These are phyloP conservation scores for Sordariomycetes sp. DNA, from an alignment of 2,329 filamentous ascomycete genomes.

Conservation along the genomic window DNA sequence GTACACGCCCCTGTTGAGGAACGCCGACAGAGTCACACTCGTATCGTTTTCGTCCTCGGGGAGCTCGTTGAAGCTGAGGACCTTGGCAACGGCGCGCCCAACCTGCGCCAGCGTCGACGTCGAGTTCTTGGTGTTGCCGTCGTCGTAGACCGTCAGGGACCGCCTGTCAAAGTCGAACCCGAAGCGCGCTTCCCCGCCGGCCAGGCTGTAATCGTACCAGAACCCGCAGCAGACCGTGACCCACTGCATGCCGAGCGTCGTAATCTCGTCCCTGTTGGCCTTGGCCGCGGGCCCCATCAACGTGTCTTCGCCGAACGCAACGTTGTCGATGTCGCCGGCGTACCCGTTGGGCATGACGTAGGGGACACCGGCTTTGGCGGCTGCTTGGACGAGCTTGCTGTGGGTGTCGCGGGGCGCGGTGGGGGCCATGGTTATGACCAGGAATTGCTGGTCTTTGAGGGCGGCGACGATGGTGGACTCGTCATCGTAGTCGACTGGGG, in stretches of 20 bases:
- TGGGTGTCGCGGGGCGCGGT: conserved; percentile 32
- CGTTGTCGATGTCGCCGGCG: conserved; percentile 25
- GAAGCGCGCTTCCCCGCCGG: conserved; percentile 23
- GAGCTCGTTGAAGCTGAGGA: conserved; percentile 33
- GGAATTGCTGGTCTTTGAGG: conserved; percentile 41
- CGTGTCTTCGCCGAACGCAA: conserved; percentile 20
- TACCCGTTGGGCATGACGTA: conserved; percentile 46
- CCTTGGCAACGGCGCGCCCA: conserved; percentile 36
- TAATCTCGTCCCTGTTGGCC: conserved; percentile 23
- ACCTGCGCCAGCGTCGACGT: conserved; percentile 45
- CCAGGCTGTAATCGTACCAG: conserved; percentile 45
- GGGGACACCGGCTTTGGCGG: conserved; percentile 40
- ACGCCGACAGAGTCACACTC: conserved; percentile 23
- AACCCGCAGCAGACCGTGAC: conserved; percentile 41
- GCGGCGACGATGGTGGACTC: conserved; percentile 32
- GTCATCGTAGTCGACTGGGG: conserved; percentile 32
- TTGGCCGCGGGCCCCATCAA: conserved; percentile 13
- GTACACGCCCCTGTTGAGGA: conserved; percentile 34
- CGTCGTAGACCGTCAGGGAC: conserved; percentile 36
- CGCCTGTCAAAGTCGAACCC: conserved; percentile 37
- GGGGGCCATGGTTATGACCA: conserved; percentile 42
- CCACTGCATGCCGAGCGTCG: conserved; percentile 28
- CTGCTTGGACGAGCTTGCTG: conserved; percentile 39
- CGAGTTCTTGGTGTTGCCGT: conserved; percentile 38
- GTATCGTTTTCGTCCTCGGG: conserved; percentile 20